Evolutionary conservation across 345 rosid genomes (phyloP).

Genomic region (Psidium friedrichsthalianum): DNA sequence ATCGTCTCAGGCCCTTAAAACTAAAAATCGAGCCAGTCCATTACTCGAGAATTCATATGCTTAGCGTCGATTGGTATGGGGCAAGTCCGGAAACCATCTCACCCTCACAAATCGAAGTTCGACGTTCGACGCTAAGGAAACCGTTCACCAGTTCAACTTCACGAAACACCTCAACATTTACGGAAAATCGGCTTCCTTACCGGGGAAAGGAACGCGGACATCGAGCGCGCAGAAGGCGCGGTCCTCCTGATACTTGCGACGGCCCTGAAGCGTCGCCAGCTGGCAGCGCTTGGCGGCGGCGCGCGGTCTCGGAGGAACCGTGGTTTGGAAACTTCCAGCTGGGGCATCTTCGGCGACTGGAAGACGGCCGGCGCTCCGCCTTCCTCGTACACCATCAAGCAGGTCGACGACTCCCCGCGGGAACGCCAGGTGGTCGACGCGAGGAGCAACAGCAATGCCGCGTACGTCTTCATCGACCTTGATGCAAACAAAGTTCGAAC

Average conservation of each 20-base stretch:
- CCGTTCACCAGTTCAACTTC: background rate
- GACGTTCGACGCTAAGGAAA: background rate
- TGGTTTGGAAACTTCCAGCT: constrained; percentile 55
- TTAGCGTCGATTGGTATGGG: background rate
- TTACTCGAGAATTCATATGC: background rate
- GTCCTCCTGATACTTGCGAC: constrained; percentile 68
- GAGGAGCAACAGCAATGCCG: background rate
- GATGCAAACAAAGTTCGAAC: background rate
- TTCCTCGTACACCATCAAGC: constrained; percentile 66
- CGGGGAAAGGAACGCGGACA: constrained; percentile 70
- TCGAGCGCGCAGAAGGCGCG: constrained; percentile 75
- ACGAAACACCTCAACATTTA: background rate
- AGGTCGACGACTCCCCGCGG: constrained; percentile 60
- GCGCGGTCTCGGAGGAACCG: constrained; percentile 21
- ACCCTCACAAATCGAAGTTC: background rate
- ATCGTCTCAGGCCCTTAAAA: background rate
- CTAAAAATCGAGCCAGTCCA: background rate
- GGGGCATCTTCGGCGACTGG: constrained; percentile 81
- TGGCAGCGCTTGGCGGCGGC: constrained; percentile 36
- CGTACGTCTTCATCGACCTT: background rate
- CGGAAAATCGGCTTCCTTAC: constrained; percentile 10
- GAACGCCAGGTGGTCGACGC: background rate
- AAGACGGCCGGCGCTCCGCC: constrained; percentile 95
- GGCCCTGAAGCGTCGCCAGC: constrained; percentile 57
- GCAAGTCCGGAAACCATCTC: background rate